Percentiles rank a stretch among this genome's conserved stretches.
Evolutionary conservation across 257 asterid genomes (phyloP).

Genomic region (Solanum phureja): DNA sequence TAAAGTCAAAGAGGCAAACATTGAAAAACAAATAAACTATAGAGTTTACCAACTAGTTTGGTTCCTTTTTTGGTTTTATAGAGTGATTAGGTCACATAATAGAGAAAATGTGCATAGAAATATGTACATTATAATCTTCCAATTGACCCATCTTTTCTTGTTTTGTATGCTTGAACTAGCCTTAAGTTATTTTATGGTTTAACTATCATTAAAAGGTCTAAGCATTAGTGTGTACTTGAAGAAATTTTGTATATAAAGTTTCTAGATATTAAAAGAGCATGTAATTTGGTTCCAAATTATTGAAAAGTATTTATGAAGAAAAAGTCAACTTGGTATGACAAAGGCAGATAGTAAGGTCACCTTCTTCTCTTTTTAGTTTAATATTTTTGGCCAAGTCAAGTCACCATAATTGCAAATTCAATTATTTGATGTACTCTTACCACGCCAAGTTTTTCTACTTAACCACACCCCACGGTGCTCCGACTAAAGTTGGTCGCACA

Average conservation of each 20-base stretch:
- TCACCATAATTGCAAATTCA: neutral
- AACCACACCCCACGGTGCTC: too few relatives aligned
- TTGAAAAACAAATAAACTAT: neutral
- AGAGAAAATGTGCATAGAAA: neutral
- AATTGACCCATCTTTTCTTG: neutral
- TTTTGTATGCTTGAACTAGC: neutral
- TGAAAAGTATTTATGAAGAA: neutral
- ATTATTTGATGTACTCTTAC: neutral
- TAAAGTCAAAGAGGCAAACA: neutral
- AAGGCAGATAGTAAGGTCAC: neutral
- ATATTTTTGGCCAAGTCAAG: neutral
- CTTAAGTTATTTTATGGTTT: neutral
- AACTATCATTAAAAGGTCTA: neutral
- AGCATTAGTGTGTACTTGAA: neutral
- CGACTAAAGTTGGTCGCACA: accelerated
- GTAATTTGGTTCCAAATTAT: neutral
- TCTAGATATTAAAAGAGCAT: neutral
- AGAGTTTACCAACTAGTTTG: neutral
- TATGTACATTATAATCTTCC: neutral
- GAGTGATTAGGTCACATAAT: neutral
- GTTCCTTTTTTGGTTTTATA: neutral
- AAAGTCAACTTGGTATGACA: neutral
- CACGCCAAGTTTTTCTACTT: neutral
- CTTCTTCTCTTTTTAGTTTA: neutral
- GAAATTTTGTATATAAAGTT: neutral